Evolutionary conservation across 345 rosid species (phyloP), one percentile per base, ranked within the genome.

Genomic region (Hevea brasiliensis): DNA sequence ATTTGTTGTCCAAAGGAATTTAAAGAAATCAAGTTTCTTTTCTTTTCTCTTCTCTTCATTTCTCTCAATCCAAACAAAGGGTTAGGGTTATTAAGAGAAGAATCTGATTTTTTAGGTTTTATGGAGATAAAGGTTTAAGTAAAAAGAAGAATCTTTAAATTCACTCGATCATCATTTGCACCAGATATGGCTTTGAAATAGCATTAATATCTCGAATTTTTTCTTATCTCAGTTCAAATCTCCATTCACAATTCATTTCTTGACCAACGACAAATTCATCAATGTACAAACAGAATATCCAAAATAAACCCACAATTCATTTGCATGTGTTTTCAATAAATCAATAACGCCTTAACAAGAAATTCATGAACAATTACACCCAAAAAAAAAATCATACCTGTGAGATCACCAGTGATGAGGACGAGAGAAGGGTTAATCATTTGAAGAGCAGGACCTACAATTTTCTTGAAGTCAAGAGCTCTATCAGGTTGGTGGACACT

Each of bases 361-460:
- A 14, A 61, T 18, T 4, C n/a, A 23, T 10, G 53, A n/a, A 12
- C 27, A 63, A 18, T n/a, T 9, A 63, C 11, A 63, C 27, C 6
- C 29, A n/a, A 2, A 40, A 24, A 40, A 47, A n/a, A 7, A 13
- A 68, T 18, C 29, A 32, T 62, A 92, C 98, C 98, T 73, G 98
- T 89, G 82, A 95, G 99, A 79, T 95, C 99, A 59, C 99, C 98
- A 56, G 94, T 95, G 84, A 90, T 85, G 61, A 95, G 77, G 78
- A 95, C 92, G 61, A 94, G 92, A 68, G 90, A 88, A 50, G 99
- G 99, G 26, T 87, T 89, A 84, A 92, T 91, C 72, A 87, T 67
- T 77, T 90, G 80, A 59, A 95, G 92, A 79, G 88, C 86, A 47
- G 92, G 87, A 9, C 86, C 91, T n/a, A 90, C 74, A 32, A 82